Conservation (phyloP, 106 monocot species). For the Acorus calamus region DNA sequence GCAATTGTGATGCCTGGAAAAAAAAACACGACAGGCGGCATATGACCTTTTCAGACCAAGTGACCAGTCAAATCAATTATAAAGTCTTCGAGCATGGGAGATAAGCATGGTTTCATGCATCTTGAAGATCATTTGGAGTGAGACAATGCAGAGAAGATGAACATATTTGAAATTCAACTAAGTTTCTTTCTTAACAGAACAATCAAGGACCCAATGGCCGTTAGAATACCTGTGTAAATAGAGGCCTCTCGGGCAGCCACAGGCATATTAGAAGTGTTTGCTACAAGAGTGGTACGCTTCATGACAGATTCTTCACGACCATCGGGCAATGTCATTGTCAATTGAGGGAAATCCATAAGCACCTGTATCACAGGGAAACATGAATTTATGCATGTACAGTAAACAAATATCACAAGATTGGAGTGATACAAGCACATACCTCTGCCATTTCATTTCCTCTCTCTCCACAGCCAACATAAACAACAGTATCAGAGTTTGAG, state of each 20-base stretch:
- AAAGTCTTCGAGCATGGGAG: too few relatives aligned
- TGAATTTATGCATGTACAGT: background rate
- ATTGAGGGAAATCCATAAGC: constrained; percentile 99
- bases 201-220: background rate
- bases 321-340: constrained; percentile 98
- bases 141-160: too few relatives aligned
- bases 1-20: constrained; percentile 90
- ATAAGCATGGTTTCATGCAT: too few relatives aligned
- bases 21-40: background rate
- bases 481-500: constrained; percentile 95
- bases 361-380: constrained; percentile 34
- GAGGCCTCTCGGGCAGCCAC: constrained; percentile 99
- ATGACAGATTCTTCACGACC: constrained; percentile 99
- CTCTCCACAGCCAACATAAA: constrained; percentile 99
- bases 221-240: constrained; percentile 77
- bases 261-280: constrained; percentile 99
- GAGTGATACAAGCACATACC: constrained; percentile 28
- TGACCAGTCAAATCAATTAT: too few relatives aligned
- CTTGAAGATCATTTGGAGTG: too few relatives aligned
- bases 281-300: constrained; percentile 98
- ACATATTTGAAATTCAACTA: too few relatives aligned
- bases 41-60: background rate
- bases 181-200: background rate
- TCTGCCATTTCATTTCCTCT: constrained; percentile 99
- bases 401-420: too few relatives aligned